Conservation (phyloP, 495 filamentous ascomycete genomes). For the Penicillium paxilli region DNA sequence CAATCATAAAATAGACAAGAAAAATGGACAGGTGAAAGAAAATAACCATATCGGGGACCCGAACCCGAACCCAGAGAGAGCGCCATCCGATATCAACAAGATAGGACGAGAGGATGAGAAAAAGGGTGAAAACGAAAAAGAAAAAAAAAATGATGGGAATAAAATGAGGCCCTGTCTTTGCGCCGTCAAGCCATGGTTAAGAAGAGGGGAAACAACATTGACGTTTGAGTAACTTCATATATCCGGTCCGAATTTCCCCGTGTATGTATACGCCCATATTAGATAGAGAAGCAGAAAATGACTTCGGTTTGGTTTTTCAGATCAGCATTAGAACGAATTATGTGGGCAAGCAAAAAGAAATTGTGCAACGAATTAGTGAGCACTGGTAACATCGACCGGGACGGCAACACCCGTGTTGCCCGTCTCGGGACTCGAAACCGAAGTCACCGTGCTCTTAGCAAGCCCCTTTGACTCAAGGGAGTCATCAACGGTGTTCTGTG, state of each 20-base stretch:
- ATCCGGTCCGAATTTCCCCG: constrained; percentile 34
- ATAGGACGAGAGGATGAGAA: constrained; percentile 14
- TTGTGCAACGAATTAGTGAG: constrained; percentile 31
- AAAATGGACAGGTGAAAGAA: constrained; percentile 21
- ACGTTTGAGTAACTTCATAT: constrained; percentile 24
- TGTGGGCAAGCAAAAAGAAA: constrained; percentile 38
- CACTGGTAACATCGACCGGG: constrained; percentile 31
- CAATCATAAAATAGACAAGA: constrained; percentile 25
- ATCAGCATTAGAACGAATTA: constrained; percentile 31
- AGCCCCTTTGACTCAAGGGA: constrained; percentile 34
- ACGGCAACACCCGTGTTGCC: constrained; percentile 30
- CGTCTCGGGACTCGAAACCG: constrained; percentile 34
- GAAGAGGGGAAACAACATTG: constrained; percentile 21
- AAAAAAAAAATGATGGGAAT: not conserved
- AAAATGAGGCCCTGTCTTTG: constrained; percentile 33
- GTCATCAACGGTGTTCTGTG: constrained; percentile 31
- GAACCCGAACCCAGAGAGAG: too few relatives aligned
- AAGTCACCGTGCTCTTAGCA: constrained; percentile 35
- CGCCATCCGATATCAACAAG: constrained; percentile 21
- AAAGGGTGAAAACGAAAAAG: not conserved
- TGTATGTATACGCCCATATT: constrained; percentile 48
- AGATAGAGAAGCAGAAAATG: constrained; percentile 32
- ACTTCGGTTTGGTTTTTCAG: constrained; percentile 22
- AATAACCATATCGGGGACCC: too few relatives aligned
- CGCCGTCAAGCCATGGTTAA: constrained; percentile 42